Conservation (phyloP, 2,329 filamentous ascomycete species). For the Aspergillus texensis region DNA sequence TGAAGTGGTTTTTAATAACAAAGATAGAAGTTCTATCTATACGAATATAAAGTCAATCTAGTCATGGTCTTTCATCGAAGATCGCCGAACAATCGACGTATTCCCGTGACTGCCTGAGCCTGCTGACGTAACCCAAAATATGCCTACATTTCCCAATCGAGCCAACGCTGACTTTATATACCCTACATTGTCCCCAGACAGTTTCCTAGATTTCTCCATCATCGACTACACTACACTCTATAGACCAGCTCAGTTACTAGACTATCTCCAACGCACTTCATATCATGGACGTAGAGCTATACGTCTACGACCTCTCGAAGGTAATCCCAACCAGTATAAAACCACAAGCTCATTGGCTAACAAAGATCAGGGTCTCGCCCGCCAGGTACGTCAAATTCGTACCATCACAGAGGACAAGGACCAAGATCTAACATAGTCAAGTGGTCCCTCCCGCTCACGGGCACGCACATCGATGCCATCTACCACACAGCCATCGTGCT, state of each 20-base stretch:
- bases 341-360: conserved; percentile 22
- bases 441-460: conserved; percentile 63
- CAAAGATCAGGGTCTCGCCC: conserved; percentile 54
- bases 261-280: not conserved
- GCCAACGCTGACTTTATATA: not conserved
- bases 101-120: conserved; percentile 11
- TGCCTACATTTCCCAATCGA: conserved; percentile 17
- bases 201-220: not conserved
- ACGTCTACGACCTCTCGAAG: conserved; percentile 76
- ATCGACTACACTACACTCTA: not conserved
- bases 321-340: conserved; percentile 27
- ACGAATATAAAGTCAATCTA: not conserved
- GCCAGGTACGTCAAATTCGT: conserved; percentile 43
- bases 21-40: not conserved
- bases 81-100: conserved; percentile 11
- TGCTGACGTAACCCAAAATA: conserved; percentile 33
- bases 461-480: conserved; percentile 80
- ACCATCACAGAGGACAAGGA: not conserved
- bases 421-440: conserved; percentile 30
- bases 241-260: not conserved
- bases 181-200: not conserved
- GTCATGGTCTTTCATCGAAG: conserved; percentile 15
- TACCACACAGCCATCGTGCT: conserved; percentile 94
- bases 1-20: not conserved
- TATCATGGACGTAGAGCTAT: conserved; percentile 73